Percentiles rank a stretch among this genome's conserved stretches.
Conservation (phyloP, 495 filamentous ascomycete species). For the Penicillium samsonianum region DNA sequence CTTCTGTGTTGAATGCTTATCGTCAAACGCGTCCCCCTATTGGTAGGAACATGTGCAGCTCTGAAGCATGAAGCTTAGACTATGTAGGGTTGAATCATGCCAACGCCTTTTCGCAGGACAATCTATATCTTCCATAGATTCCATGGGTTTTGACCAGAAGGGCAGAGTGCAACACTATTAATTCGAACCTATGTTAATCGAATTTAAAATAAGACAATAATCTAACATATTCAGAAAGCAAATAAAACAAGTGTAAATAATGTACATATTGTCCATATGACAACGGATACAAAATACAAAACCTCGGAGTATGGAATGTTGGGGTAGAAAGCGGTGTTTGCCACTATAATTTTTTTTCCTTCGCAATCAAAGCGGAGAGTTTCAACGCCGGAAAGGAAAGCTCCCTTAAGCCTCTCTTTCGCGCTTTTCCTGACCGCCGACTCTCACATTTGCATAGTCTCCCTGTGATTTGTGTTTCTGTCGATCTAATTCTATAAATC, state of each 20-base stretch:
- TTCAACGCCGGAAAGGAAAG: conserved; percentile 39
- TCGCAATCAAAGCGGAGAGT: conserved; percentile 29
- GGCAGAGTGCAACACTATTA: background rate
- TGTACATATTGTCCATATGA: background rate
- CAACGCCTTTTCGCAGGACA: background rate
- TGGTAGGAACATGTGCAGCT: background rate
- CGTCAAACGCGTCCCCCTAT: background rate
- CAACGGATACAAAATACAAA: background rate
- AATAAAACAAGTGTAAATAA: background rate
- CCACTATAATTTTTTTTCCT: conserved; percentile 35
- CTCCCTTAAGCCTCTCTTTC: conserved; percentile 36
- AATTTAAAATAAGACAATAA: background rate
- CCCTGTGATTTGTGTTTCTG: conserved; percentile 11
- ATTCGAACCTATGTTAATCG: background rate
- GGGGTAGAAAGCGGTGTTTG: conserved; percentile 27
- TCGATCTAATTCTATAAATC: conserved; percentile 7
- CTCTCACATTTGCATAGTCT: conserved; percentile 18
- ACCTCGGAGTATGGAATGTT: conserved; percentile 2
- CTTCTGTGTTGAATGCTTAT: no score
- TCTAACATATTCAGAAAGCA: background rate
- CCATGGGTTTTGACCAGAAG: background rate
- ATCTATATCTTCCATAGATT: conserved; percentile 6
- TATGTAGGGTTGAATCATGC: background rate
- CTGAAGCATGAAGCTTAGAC: background rate
- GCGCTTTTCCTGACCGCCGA: conserved; percentile 26